phyloP scores from a whole-genome alignment of 768 basidiomycete genomes.

The Boletus bicolor region DNA sequence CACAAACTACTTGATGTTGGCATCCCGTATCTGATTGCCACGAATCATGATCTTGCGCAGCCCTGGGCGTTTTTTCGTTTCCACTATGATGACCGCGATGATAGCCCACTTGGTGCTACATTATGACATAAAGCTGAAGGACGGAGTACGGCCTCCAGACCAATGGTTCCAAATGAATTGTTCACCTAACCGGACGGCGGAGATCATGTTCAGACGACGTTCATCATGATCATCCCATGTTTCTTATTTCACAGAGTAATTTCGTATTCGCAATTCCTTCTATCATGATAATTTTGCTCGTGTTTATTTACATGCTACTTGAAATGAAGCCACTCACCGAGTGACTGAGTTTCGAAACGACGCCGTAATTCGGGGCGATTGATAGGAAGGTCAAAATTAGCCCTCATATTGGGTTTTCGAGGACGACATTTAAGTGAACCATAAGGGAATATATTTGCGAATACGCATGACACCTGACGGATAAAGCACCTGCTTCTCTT shows the following conservation, averaged over 20 bases:
- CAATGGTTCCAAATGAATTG: constrained; percentile 35
- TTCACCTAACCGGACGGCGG: constrained; percentile 34
- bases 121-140: constrained; percentile 39
- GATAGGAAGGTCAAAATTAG: constrained; percentile 16
- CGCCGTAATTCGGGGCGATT: constrained; percentile 14
- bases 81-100: constrained; percentile 38
- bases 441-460: neutral
- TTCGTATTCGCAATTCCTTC: constrained; percentile 7
- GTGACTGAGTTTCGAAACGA: neutral
- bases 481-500: neutral
- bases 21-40: constrained; percentile 2
- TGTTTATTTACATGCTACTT: constrained; percentile 8
- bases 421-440: neutral
- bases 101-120: constrained; percentile 39
- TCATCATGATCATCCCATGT: constrained; percentile 9
- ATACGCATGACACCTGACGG: neutral
- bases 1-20: neutral
- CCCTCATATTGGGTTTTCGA: neutral
- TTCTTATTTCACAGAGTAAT: constrained; percentile 8
- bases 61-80: constrained; percentile 43
- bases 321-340: neutral
- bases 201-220: constrained; percentile 38
- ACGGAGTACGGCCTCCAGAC: constrained; percentile 35
- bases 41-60: constrained; percentile 19
- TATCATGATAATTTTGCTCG: constrained; percentile 9